Evolutionary conservation across 106 monocot genomes (phyloP), one percentile per base, ranked within the genome.

Genomic region (Phalaenopsis aphrodite): DNA sequence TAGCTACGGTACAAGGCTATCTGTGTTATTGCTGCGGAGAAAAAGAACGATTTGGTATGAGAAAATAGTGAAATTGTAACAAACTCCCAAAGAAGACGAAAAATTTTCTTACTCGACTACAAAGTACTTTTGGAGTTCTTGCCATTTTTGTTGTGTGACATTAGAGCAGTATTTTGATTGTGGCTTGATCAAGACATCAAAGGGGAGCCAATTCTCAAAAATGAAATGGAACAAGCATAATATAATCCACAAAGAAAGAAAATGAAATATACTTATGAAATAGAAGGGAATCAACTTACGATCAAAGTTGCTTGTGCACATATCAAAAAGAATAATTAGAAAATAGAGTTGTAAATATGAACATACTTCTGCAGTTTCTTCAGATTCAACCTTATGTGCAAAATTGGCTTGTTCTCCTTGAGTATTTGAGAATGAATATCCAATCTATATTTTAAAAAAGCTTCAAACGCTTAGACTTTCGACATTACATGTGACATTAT

Each of bases 91-190:
- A 49, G 4, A 38, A 36, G 9, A 19, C 24, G 21, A 18, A 21
- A 64, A 80, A 41, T 72, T 81, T 47, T 43, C 77, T 37, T 78
- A 78, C 85, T 78, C 52, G 78, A 16, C 61, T 41, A 9, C 16
- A 72, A 64, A 67, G 30, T 16, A 12, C 19, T 69, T n/a, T 46
- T 39, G 55, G 47, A 58, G 45, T 1, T 82, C 30, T 81, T 46
- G 41, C 55, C 37, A 78, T 71, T 81, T 41, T 69, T 68, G 84
- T 19, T 46, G 64, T 8, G 42, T 37, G 41, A 3, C 76, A 66
- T 3, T 21, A 64, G 42, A 47, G 42, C 37, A 23, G 38, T n/a
- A 46, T 48, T 12, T 21, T 66, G 66, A 12, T n/a, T 77, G 48
- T 7, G 30, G 7, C n/a, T 82, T 55, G 3, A 39, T 65, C 6